These are phyloP conservation scores for Chytriomyces hyalinus DNA, from an alignment of 192 early-diverging fungal species.

Conservation along the genomic window DNA sequence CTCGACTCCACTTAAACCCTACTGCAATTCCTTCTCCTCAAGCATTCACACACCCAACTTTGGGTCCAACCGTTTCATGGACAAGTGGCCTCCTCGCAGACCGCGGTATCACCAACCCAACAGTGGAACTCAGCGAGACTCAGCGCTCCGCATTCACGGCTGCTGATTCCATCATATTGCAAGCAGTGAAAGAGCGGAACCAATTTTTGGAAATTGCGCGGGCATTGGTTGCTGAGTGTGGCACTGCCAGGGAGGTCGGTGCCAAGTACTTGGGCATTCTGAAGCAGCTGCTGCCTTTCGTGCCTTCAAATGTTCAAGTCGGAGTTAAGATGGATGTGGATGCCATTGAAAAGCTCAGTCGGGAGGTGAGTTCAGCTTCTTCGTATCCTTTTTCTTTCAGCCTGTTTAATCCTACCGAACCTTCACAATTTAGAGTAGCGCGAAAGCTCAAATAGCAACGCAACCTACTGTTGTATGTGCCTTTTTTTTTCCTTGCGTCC, in stretches of 20 bases:
- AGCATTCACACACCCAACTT: conserved; percentile 13
- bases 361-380: conserved; percentile 17
- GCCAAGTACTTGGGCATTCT: conserved; percentile 25
- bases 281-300: conserved; percentile 19
- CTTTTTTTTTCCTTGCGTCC: too few relatives aligned
- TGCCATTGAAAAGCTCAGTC: conserved; percentile 25
- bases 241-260: conserved; percentile 9
- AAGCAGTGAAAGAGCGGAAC: conserved; percentile 37
- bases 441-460: too few relatives aligned
- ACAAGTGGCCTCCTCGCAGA: conserved; percentile 14
- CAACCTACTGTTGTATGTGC: too few relatives aligned
- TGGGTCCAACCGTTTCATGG: conserved; percentile 19
- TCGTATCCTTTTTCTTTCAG: not conserved
- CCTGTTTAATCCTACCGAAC: not conserved
- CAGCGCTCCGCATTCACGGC: conserved; percentile 19
- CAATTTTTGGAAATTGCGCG: conserved; percentile 30
- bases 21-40: conserved; percentile 30
- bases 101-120: not conserved
- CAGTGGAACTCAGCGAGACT: conserved; percentile 11
- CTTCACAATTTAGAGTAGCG: not conserved
- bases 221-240: conserved; percentile 21
- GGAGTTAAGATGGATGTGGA: conserved; percentile 40
- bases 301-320: conserved; percentile 23
- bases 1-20: conserved; percentile 33
- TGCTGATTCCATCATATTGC: conserved; percentile 23